Conservation (phyloP, 352 stramenopile genomes). For the Phytophthora meadii region DNA sequence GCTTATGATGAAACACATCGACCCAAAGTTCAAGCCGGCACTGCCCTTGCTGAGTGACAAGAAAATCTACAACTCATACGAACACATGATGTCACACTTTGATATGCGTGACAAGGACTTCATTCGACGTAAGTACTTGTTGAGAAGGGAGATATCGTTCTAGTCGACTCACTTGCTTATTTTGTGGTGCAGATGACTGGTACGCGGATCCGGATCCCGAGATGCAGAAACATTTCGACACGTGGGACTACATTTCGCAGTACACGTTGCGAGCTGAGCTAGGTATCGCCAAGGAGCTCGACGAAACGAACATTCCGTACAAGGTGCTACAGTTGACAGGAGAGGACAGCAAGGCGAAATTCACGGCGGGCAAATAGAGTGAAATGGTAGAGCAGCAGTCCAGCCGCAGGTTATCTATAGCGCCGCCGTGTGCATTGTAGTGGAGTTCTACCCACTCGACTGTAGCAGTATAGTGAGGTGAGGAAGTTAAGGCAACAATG, state of each 20-base stretch:
- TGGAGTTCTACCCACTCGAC: slow-evolving; percentile 14
- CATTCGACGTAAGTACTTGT: slow-evolving; percentile 74
- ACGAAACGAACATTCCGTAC: slow-evolving; percentile 89
- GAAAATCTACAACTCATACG: slow-evolving; percentile 87
- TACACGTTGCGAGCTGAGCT: slow-evolving; percentile 82
- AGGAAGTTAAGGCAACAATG: slow-evolving; percentile 12
- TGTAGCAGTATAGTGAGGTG: slow-evolving; percentile 33
- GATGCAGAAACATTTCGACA: slow-evolving; percentile 88
- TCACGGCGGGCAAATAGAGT: slow-evolving; percentile 34
- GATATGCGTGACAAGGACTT: slow-evolving; percentile 87
- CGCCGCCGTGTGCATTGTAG: slow-evolving; percentile 24
- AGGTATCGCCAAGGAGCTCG: slow-evolving; percentile 82
- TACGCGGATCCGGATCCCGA: slow-evolving; percentile 74
- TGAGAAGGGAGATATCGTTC: not conserved
- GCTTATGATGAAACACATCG: slow-evolving; percentile 90
- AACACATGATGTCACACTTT: slow-evolving; percentile 91
- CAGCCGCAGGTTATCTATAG: slow-evolving; percentile 21
- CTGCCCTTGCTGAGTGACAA: slow-evolving; percentile 75
- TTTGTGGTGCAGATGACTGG: slow-evolving; percentile 65
- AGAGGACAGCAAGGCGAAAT: slow-evolving; percentile 62
- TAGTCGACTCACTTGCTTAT: slow-evolving; percentile 7
- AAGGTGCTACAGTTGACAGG: slow-evolving; percentile 85
- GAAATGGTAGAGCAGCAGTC: slow-evolving; percentile 3
- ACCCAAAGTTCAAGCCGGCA: slow-evolving; percentile 80
- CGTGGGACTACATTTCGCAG: slow-evolving; percentile 90